These are phyloP conservation scores for Paramyrothecium sp. DNA, from an alignment of 2,329 filamentous ascomycete species.

Conservation along the genomic window DNA sequence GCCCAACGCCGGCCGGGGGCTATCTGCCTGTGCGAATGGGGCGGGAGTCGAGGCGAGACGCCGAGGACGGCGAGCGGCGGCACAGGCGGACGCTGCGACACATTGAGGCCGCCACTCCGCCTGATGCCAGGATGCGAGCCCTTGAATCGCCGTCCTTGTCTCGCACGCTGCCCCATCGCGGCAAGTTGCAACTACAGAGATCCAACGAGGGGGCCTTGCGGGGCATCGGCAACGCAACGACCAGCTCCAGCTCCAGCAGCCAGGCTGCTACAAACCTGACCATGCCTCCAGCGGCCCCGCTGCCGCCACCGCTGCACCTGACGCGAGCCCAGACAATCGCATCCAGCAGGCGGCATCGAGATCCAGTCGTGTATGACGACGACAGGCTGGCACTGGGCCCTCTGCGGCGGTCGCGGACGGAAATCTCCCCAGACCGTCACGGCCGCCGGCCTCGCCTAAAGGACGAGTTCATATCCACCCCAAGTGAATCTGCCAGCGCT, in stretches of 20 bases:
- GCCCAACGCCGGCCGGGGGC: constrained; percentile 21
- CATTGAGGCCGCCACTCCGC: constrained; percentile 13
- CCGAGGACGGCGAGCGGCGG: constrained; percentile 22
- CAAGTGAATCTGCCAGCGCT: constrained; percentile 6
- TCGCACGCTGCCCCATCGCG: constrained; percentile 25
- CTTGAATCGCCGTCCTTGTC: constrained; percentile 5
- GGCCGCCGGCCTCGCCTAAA: not conserved
- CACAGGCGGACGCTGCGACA: constrained; percentile 19
- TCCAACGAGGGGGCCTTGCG: constrained; percentile 25
- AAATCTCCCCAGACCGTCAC: not conserved
- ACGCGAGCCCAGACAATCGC: constrained; percentile 25
- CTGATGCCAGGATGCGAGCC: constrained; percentile 2
- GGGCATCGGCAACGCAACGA: constrained; percentile 13
- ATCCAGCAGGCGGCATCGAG: constrained; percentile 23
- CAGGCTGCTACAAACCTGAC: constrained; percentile 23
- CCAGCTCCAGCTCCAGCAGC: constrained; percentile 18
- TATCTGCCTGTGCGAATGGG: constrained; percentile 23
- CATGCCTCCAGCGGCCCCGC: constrained; percentile 21
- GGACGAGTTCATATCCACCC: not conserved
- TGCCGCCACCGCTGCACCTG: constrained; percentile 21
- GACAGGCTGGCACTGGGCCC: constrained; percentile 1
- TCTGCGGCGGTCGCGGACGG: constrained; percentile 5
- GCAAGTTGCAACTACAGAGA: constrained; percentile 28
- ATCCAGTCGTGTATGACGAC: constrained; percentile 22
- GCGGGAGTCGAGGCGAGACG: constrained; percentile 28